phyloP scores from a whole-genome alignment of 192 early-diverging fungal species.

The Mortierella antarctica region DNA sequence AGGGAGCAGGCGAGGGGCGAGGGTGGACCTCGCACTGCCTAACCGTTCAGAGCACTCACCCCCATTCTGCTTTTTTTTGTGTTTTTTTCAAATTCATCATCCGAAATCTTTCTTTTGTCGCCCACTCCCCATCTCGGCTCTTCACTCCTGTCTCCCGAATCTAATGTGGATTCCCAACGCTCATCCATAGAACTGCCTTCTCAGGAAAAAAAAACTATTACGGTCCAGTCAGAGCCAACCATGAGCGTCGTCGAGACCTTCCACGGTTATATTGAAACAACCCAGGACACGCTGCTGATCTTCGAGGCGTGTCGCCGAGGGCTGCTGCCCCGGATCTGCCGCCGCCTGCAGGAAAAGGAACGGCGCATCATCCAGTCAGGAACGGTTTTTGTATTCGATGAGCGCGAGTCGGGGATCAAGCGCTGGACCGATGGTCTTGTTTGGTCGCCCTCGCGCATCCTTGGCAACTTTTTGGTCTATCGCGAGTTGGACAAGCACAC shows the following conservation, averaged over 20 bases:
- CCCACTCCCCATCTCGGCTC: neutral
- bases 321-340: slow-evolving; percentile 71
- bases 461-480: slow-evolving; percentile 85
- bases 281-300: slow-evolving; percentile 79
- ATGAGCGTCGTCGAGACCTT: slow-evolving; percentile 66
- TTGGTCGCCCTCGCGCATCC: slow-evolving; percentile 87
- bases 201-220: neutral
- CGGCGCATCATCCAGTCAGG: slow-evolving; percentile 77
- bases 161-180: neutral
- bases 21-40: too few relatives aligned
- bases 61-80: neutral
- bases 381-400: slow-evolving; percentile 87
- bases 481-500: slow-evolving; percentile 73
- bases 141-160: neutral
- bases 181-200: too few relatives aligned
- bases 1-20: too few relatives aligned
- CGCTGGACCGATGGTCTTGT: slow-evolving; percentile 88
- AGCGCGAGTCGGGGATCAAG: slow-evolving; percentile 84
- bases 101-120: neutral
- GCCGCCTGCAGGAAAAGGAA: slow-evolving; percentile 79
- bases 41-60: neutral
- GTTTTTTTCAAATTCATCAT: neutral
- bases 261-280: slow-evolving; percentile 76
- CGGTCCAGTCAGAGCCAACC: neutral
- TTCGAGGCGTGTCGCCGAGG: slow-evolving; percentile 83